These are phyloP conservation scores for Chaetomiaceae sp. DNA, from an alignment of 2,329 filamentous ascomycete species.

Conservation along the genomic window DNA sequence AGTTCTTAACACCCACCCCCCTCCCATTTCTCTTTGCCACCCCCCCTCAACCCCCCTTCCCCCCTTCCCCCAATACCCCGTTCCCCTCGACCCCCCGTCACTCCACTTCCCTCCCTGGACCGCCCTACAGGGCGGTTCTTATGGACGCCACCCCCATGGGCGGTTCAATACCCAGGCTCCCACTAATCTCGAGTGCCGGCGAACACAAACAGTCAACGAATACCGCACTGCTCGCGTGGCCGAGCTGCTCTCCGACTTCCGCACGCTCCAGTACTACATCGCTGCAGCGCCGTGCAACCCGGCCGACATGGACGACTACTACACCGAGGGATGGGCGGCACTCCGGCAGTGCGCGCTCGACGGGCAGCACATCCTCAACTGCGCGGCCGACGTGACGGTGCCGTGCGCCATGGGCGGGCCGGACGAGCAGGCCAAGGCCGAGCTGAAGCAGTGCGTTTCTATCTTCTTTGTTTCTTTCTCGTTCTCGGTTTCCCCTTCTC, in stretches of 20 bases:
- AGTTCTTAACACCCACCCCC: not conserved
- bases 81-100: not conserved
- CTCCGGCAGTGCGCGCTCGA: constrained; percentile 59
- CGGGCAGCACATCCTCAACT: constrained; percentile 60
- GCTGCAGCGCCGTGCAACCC: constrained; percentile 53
- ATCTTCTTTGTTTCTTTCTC: too few species aligned
- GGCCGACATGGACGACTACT: constrained; percentile 51
- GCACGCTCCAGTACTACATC: constrained; percentile 58
- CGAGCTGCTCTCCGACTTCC: constrained; percentile 58
- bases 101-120: not conserved
- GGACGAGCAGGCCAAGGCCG: constrained; percentile 57
- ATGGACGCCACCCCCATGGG: constrained; percentile 3
- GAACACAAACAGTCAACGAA: constrained; percentile 51
- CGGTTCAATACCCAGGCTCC: not conserved
- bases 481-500: constrained; percentile 10
- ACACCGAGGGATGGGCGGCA: constrained; percentile 58
- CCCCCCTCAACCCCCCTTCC: constrained; percentile 5
- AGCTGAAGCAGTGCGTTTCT: constrained; percentile 57
- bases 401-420: constrained; percentile 49
- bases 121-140: constrained; percentile 4
- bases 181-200: not conserved
- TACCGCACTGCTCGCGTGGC: constrained; percentile 56
- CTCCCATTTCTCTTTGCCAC: constrained; percentile 4
- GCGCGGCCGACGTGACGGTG: constrained; percentile 57
- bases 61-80: not conserved